A percentile compares a stretch with the other conserved stretches of the same genome.
Evolutionary conservation across 1,284 basidiomycete species (phyloP).

Genomic region (Puccinia coronata): DNA sequence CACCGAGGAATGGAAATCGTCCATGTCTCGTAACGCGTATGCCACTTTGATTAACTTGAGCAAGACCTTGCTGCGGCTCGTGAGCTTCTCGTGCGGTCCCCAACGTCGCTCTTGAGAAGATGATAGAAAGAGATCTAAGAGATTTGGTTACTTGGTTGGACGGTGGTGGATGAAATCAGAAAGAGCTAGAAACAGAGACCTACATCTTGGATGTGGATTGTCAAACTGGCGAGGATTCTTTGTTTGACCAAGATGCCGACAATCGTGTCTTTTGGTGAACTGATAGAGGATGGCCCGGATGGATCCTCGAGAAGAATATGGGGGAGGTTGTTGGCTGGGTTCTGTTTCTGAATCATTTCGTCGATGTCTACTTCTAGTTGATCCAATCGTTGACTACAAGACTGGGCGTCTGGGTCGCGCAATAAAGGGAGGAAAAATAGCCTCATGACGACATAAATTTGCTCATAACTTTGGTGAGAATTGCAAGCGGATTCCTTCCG

Average conservation of each 20-base stretch:
- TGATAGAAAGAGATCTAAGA: too few species aligned
- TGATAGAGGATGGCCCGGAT: neutral
- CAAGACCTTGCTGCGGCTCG: constrained; percentile 53
- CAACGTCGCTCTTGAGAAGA: too few species aligned
- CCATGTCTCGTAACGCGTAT: constrained; percentile 53
- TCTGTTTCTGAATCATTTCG: neutral
- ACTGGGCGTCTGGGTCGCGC: neutral
- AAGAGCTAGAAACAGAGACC: too few species aligned
- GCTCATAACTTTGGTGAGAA: constrained; percentile 1
- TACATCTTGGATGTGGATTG: too few species aligned
- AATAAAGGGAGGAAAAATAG: constrained; percentile 36
- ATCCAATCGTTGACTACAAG: neutral
- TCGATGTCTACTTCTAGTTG: constrained; percentile 16
- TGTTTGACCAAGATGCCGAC: constrained; percentile 26
- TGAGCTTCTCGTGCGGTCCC: constrained; percentile 55
- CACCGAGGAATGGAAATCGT: constrained; percentile 56
- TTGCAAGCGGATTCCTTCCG: neutral
- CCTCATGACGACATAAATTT: constrained; percentile 14
- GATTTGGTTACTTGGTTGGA: too few species aligned
- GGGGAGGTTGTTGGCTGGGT: neutral
- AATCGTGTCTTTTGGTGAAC: neutral
- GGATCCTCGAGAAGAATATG: neutral
- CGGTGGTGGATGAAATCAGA: too few species aligned
- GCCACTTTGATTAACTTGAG: constrained; percentile 58
- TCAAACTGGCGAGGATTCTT: constrained; percentile 7